phyloP scores from a whole-genome alignment of 2,329 filamentous ascomycete genomes.

The Hypomyces perniciosus region DNA sequence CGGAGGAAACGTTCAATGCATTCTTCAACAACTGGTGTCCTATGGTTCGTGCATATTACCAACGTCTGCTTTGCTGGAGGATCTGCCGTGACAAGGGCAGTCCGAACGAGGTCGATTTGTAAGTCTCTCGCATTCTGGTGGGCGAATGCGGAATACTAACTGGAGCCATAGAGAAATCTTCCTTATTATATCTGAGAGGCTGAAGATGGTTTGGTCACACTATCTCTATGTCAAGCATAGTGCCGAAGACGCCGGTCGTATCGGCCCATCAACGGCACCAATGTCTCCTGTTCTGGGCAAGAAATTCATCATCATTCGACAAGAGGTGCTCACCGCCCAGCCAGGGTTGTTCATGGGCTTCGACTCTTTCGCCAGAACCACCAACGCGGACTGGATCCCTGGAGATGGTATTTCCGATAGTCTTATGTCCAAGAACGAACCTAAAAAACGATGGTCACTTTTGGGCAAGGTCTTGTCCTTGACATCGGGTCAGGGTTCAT shows the following conservation, averaged over 20 bases:
- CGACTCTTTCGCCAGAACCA: constrained; percentile 36
- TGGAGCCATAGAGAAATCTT: constrained; percentile 57
- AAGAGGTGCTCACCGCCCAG: constrained; percentile 52
- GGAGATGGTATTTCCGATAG: constrained; percentile 22
- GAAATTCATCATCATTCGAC: constrained; percentile 81
- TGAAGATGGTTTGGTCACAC: constrained; percentile 71
- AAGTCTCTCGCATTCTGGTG: constrained; percentile 33
- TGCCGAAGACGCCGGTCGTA: constrained; percentile 49
- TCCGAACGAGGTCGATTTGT: constrained; percentile 60
- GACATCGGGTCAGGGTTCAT: constrained; percentile 10
- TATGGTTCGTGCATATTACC: constrained; percentile 90
- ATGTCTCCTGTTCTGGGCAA: constrained; percentile 80
- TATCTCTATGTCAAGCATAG: constrained; percentile 69
- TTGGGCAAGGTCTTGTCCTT: constrained; percentile 56
- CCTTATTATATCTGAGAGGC: constrained; percentile 56
- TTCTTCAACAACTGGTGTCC: constrained; percentile 94
- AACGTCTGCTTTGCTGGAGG: constrained; percentile 85
- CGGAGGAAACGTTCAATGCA: constrained; percentile 67
- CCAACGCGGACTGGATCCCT: constrained; percentile 18
- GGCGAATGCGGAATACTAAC: constrained; percentile 19
- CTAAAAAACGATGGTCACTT: constrained; percentile 58
- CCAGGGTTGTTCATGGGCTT: constrained; percentile 45
- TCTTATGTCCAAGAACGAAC: constrained; percentile 29
- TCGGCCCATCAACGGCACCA: constrained; percentile 69
- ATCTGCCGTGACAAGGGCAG: constrained; percentile 70